Evolutionary conservation across 1,284 basidiomycete species (phyloP).

Genomic region (Ustilago sp.): DNA sequence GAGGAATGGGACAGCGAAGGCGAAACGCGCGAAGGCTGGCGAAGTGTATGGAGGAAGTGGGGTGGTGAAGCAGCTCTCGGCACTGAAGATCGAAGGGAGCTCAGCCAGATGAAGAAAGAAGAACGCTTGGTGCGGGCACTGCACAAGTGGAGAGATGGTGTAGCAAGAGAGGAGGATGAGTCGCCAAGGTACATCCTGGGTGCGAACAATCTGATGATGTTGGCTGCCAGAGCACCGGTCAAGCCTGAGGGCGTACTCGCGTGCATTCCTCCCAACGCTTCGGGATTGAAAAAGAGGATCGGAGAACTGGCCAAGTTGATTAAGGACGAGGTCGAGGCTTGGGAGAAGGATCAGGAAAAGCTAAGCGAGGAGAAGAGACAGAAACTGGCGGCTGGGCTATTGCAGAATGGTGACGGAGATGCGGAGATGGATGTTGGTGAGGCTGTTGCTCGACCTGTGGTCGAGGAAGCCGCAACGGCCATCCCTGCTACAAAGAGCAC

Average conservation of each 20-base stretch:
- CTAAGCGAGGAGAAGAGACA: constrained; percentile 23
- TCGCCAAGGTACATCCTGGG: constrained; percentile 73
- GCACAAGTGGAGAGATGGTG: constrained; percentile 85
- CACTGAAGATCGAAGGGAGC: constrained; percentile 40
- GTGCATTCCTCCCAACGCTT: constrained; percentile 45
- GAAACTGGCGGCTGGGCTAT: constrained; percentile 9
- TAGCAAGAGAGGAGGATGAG: constrained; percentile 88
- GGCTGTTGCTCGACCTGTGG: constrained; percentile 13
- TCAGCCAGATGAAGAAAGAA: constrained; percentile 67
- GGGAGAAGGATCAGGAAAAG: constrained; percentile 29
- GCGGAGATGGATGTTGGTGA: constrained; percentile 35
- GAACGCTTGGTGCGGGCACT: constrained; percentile 77
- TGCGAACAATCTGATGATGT: constrained; percentile 49
- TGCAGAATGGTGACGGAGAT: constrained; percentile 10
- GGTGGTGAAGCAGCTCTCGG: constrained; percentile 70
- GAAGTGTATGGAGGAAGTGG: constrained; percentile 58
- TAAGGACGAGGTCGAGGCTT: constrained; percentile 44
- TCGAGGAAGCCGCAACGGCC: neutral
- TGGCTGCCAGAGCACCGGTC: constrained; percentile 59
- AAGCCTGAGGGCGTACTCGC: constrained; percentile 45
- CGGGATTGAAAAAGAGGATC: constrained; percentile 45
- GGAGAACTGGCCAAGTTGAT: constrained; percentile 56
- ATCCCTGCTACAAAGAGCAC: neutral
- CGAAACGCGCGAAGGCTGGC: constrained; percentile 63
- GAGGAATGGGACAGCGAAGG: constrained; percentile 65